Evolutionary conservation across 2,329 filamentous ascomycete genomes (phyloP), one percentile per base, ranked within the genome.

Genomic region (Trichophyton equinum): DNA sequence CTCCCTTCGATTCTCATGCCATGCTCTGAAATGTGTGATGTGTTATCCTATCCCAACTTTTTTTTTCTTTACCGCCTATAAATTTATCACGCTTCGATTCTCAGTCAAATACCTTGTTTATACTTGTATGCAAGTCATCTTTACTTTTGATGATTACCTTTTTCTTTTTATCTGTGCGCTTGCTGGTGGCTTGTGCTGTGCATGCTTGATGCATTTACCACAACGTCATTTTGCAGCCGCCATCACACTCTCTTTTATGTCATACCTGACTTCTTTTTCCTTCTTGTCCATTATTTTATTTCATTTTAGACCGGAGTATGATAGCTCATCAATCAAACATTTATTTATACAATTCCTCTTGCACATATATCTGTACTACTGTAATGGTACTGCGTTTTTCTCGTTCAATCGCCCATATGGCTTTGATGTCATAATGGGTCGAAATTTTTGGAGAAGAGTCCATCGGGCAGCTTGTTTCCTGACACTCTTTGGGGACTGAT

Each of bases 1-100:
- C 40, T 36, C 44, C 27, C 36, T 58, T 36, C 33, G 33, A 38
- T 38, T 38, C 33, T 38, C n/a, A 58, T 46, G 33, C 40, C 9
- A 40, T 42, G 38, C 25, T 44, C 11, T 58, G 56, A 42, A 44
- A 58, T 58, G 38, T 56, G 30, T 56, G 46, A 51, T 27, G 46
- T 13, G 46, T 51, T 51, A 25, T 25, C 22, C 22, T 27, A 51
- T 25, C 30, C 22, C 53, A 56, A 27, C 11, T 11, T 11, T 27
- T 53, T 53, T 53, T 25, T 25, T 25, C 18, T 18, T 27, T 27
- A 27, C 25, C 25, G 30, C 49, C 49, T 6, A 27, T 53, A 20
- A 20, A 53, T 27, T 53, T 27, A 11, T 36, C 11, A 36, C 8
- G 33, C 33, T 38, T 38, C 33, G 9, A 38, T 38, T 38, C 33